These are phyloP conservation scores for Phoenix roebelenii DNA, from an alignment of 176 grass and related monocot genomes.

Conservation along the genomic window DNA sequence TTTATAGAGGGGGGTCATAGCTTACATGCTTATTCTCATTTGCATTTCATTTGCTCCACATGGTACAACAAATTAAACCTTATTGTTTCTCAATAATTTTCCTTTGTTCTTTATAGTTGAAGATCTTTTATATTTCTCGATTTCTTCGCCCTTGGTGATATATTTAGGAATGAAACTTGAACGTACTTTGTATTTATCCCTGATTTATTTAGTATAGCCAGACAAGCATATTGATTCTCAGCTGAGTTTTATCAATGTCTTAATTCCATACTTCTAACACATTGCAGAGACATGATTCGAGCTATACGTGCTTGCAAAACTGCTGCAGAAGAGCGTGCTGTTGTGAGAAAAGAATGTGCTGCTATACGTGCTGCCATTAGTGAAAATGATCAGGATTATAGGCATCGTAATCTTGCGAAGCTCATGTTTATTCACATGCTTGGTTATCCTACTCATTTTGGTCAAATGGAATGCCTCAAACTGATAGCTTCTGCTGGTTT, in stretches of 20 bases:
- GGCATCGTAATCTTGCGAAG: slow-evolving; percentile 93
- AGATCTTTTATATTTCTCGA: no score
- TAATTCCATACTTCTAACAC: not conserved
- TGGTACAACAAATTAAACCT: no score
- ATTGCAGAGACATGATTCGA: slow-evolving; percentile 91
- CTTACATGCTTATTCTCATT: no score
- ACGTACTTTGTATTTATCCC: no score
- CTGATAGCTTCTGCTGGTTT: slow-evolving; percentile 93
- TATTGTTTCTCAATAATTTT: no score
- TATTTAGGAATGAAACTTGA: no score
- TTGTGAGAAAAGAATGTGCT: slow-evolving; percentile 96
- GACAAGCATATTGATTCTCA: no score
- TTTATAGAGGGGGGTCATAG: no score
- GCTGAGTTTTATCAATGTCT: not conserved
- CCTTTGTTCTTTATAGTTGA: no score
- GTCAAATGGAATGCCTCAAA: slow-evolving; percentile 99
- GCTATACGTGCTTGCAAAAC: slow-evolving; percentile 96
- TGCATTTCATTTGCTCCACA: no score
- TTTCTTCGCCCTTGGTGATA: no score
- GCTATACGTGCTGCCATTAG: slow-evolving; percentile 97
- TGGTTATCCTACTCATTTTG: slow-evolving; percentile 98
- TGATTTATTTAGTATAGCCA: no score
- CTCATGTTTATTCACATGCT: slow-evolving; percentile 99
- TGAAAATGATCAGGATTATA: slow-evolving; percentile 81
- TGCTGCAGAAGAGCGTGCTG: slow-evolving; percentile 92